Base-by-base conservation (phyloP, 768 basidiomycete genomes). In the Neoboletus magnificus region DNA sequence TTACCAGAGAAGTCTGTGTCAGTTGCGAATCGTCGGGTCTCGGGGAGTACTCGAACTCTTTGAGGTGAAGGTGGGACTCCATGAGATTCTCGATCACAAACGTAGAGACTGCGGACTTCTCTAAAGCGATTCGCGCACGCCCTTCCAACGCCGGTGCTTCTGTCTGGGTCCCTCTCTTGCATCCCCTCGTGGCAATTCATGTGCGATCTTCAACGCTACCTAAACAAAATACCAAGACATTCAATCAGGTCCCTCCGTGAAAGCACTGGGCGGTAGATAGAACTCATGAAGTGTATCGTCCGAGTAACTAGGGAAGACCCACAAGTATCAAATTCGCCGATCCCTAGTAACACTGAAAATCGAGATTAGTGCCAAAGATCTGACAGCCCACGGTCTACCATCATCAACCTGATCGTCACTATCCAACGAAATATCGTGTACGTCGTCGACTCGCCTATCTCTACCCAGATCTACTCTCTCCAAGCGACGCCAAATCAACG, bases 141-240 rank as follows among this genome's bases (percentile, higher is more conserved):
- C 56, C 25, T 50, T 25, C 33, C 57, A 51, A 61, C 29, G 18
- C 22, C n/a, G n/a, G 7, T 27, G 49, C 40, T 56, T 56, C 59
- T 32, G 18, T 32, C 20, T 5, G 36, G 32, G 35, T 35, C 20
- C 35, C 33, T 35, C 15, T 15, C 15, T 39, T 20, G 37, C n/a
- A 39, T 39, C 37, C n/a, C 10, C 11, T 39, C 37, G 37, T 39
- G n/a, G n/a, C n/a, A n/a, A 39, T 39, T n/a, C 36, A 37, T 37
- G 37, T 20, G 37, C 10, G 37, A 39, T n/a, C 13, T 39, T 12
- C 39, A 40, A 40, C 11, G 8, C 39, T 40, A 40, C 39, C 20
- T 22, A 39, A 20, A 15, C 33, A 39, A 20, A 10, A 11, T 20
- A 4, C n/a, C 9, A 9, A 37, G 30, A 30, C 43, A 20, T 52